These are phyloP conservation scores for Acanthamoeba sp. DNA, from an alignment of 208 protist species.

Conservation along the genomic window DNA sequence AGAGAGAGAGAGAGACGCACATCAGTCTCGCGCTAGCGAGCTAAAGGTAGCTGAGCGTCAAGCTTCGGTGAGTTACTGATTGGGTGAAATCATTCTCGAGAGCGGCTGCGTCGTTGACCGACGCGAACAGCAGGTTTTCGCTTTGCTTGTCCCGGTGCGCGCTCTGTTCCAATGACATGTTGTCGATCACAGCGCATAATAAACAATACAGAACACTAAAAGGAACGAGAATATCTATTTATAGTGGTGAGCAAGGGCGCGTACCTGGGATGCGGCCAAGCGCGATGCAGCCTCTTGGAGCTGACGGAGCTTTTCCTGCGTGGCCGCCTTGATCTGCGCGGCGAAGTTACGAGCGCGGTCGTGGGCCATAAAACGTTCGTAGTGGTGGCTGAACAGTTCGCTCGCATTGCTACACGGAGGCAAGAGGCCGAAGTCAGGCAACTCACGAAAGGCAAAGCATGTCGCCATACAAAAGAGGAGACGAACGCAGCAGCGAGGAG, in stretches of 20 bases:
- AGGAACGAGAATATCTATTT: neutral
- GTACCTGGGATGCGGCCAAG: neutral
- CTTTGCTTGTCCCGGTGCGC: neutral
- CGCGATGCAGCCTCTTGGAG: constrained; percentile 4
- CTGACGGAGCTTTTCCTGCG: constrained; percentile 4
- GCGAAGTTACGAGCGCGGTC: constrained; percentile 1
- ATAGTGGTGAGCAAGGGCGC: neutral
- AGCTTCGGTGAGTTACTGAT: neutral
- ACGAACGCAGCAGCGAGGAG: neutral
- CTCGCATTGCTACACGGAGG: neutral
- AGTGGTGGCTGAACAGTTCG: constrained; percentile 12
- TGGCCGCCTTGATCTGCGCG: constrained; percentile 15
- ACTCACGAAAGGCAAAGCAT: neutral
- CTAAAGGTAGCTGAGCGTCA: no score
- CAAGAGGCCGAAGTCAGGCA: neutral
- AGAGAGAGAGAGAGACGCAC: neutral
- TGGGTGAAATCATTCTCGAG: neutral
- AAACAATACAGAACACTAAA: neutral
- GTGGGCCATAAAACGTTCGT: constrained; percentile 2
- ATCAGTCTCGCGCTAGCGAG: no score
- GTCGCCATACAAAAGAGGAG: no score
- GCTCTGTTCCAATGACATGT: neutral
- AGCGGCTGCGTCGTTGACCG: constrained; percentile 24
- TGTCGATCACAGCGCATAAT: no score
- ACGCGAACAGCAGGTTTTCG: neutral